phyloP scores from a whole-genome alignment of 2,329 filamentous ascomycete species.

The Lachnellula cervina region DNA sequence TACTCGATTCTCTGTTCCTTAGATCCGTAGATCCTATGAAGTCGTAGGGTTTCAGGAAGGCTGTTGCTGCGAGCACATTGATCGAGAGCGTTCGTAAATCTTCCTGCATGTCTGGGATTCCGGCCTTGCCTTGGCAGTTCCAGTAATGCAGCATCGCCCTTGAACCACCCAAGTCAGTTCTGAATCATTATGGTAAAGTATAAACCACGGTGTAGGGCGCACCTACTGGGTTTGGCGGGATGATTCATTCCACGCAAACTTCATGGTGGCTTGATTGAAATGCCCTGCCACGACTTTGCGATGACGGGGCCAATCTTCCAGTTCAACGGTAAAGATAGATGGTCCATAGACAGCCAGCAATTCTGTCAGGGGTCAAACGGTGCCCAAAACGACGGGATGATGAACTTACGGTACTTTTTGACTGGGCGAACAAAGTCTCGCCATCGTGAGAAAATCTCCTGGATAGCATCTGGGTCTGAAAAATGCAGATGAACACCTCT shows the following conservation, averaged over 20 bases:
- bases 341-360: neutral
- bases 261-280: neutral
- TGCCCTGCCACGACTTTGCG: neutral
- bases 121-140: neutral
- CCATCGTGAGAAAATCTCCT: neutral
- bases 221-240: neutral
- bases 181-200: too few relatives aligned
- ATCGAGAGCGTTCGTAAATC: conserved; percentile 45
- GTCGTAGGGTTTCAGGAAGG: conserved; percentile 34
- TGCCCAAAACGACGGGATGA: too few relatives aligned
- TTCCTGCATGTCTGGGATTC: conserved; percentile 22
- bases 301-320: neutral
- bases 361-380: too few relatives aligned
- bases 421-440: neutral
- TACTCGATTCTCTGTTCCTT: neutral
- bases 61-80: conserved; percentile 46
- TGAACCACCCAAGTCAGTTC: too few relatives aligned
- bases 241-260: neutral
- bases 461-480: neutral
- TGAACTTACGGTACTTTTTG: neutral
- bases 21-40: neutral
- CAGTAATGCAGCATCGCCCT: neutral
- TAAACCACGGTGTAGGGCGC: too few relatives aligned
- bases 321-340: neutral
- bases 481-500: neutral